Percentiles rank a stretch among this genome's conserved stretches.
phyloP scores from a whole-genome alignment of 805 yeast species.

The Debaryomyces tyrocola region DNA sequence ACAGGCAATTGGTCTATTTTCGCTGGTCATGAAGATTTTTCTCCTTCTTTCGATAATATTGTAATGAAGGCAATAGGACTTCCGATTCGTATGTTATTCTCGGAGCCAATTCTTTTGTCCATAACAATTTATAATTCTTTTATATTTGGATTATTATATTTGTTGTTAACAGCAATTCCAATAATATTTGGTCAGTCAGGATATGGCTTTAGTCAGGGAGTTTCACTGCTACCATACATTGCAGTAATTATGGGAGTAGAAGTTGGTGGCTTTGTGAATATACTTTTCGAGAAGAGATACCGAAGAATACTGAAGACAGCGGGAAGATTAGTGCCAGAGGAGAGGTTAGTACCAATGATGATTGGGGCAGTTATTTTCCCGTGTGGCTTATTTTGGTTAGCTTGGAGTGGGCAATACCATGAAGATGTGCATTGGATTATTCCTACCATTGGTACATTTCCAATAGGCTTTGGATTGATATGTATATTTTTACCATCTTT shows the following conservation, averaged over 20 bases:
- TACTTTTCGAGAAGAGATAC: constrained; percentile 50
- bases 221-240: constrained; percentile 69
- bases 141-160: constrained; percentile 40
- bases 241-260: constrained; percentile 65
- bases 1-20: constrained; percentile 26
- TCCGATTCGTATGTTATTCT: constrained; percentile 29
- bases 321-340: not conserved
- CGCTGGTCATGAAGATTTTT: constrained; percentile 24
- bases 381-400: not conserved
- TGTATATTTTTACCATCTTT: not conserved
- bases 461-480: not conserved
- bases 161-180: constrained; percentile 37
- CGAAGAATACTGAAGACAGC: not conserved
- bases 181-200: constrained; percentile 45
- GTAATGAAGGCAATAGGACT: constrained; percentile 22
- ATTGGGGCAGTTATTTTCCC: not conserved
- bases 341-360: not conserved
- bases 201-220: constrained; percentile 57
- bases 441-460: not conserved
- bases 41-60: constrained; percentile 16
- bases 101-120: constrained; percentile 35
- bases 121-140: constrained; percentile 40
- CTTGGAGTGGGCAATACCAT: not conserved
- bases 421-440: not conserved
- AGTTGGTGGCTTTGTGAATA: constrained; percentile 51